phyloP scores from a whole-genome alignment of 1,284 basidiomycete genomes.

The Ustilago loliicola region DNA sequence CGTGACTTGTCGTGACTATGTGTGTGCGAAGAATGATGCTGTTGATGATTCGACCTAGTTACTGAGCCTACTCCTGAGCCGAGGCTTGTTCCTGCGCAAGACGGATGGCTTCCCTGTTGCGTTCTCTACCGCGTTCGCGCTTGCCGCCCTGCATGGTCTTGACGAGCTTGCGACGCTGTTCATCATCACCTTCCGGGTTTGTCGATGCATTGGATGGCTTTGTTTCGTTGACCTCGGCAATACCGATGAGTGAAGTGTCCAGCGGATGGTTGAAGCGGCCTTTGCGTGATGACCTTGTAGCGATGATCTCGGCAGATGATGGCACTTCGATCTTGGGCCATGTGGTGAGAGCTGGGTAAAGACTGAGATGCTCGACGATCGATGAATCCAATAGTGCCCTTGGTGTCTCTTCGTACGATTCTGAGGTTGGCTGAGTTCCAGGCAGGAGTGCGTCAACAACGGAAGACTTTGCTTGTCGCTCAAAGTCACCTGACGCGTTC shows the following conservation, averaged over 20 bases:
- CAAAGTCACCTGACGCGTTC: conserved; percentile 19
- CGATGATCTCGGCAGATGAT: conserved; percentile 55
- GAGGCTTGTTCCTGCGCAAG: conserved; percentile 34
- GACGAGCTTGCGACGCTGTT: conserved; percentile 50
- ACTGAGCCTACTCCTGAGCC: conserved; percentile 1
- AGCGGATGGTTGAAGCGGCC: conserved; percentile 50
- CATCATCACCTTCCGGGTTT: conserved; percentile 35
- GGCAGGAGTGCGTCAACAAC: conserved; percentile 33
- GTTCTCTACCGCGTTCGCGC: conserved; percentile 56
- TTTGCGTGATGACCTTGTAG: conserved; percentile 41
- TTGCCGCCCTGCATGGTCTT: conserved; percentile 62
- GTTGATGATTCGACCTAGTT: not conserved
- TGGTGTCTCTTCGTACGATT: conserved; percentile 7
- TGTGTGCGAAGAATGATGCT: not conserved
- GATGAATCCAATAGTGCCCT: conserved; percentile 37
- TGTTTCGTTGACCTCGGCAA: conserved; percentile 32
- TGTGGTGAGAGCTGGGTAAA: conserved; percentile 58
- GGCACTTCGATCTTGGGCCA: conserved; percentile 61
- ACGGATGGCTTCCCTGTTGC: conserved; percentile 56
- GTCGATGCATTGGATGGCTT: conserved; percentile 28
- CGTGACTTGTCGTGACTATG: not conserved
- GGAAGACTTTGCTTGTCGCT: conserved; percentile 17
- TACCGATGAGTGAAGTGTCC: conserved; percentile 46
- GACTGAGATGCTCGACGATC: conserved; percentile 44
- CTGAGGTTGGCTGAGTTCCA: conserved; percentile 22